These are phyloP conservation scores for Urochloa ruziziensis DNA, from an alignment of 176 grass and related monocot species.

Conservation along the genomic window DNA sequence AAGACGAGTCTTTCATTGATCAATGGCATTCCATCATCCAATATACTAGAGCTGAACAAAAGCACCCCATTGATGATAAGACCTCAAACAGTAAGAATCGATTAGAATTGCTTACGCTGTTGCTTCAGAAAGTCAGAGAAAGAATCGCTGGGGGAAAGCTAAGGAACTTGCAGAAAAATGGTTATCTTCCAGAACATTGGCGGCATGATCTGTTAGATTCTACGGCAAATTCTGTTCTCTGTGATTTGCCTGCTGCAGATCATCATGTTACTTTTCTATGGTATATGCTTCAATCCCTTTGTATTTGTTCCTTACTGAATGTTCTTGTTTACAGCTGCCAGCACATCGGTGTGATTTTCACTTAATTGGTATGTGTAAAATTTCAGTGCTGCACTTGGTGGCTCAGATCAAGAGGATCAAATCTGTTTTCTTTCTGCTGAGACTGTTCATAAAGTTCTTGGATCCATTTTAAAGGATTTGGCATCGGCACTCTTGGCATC, in stretches of 20 bases:
- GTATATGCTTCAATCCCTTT: slow-evolving; percentile 23
- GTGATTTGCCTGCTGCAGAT: slow-evolving; percentile 34
- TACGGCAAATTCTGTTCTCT: slow-evolving; percentile 37
- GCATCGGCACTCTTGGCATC: slow-evolving; percentile 47
- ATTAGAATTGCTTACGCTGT: slow-evolving; percentile 60
- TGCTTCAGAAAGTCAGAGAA: slow-evolving; percentile 68
- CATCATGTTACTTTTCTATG: slow-evolving; percentile 54
- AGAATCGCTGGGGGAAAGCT: slow-evolving; percentile 50
- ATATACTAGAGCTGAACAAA: slow-evolving; percentile 29
- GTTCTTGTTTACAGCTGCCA: background rate
- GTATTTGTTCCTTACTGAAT: background rate
- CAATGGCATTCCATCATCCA: slow-evolving; percentile 62
- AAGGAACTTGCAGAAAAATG: slow-evolving; percentile 53
- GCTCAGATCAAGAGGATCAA: slow-evolving; percentile 59
- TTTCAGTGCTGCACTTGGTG: slow-evolving; percentile 63
- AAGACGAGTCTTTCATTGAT: slow-evolving; percentile 76
- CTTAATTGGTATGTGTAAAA: background rate
- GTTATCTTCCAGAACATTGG: slow-evolving; percentile 26
- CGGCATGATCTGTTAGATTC: slow-evolving; percentile 70
- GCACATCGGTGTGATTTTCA: background rate
- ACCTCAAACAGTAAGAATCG: slow-evolving; percentile 30
- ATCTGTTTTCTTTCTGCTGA: slow-evolving; percentile 75
- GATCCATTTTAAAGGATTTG: slow-evolving; percentile 58
- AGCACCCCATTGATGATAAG: slow-evolving; percentile 18
- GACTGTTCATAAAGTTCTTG: slow-evolving; percentile 40